These are phyloP conservation scores for Beauveria medogensis DNA, from an alignment of 2,329 filamentous ascomycete genomes.

Conservation along the genomic window DNA sequence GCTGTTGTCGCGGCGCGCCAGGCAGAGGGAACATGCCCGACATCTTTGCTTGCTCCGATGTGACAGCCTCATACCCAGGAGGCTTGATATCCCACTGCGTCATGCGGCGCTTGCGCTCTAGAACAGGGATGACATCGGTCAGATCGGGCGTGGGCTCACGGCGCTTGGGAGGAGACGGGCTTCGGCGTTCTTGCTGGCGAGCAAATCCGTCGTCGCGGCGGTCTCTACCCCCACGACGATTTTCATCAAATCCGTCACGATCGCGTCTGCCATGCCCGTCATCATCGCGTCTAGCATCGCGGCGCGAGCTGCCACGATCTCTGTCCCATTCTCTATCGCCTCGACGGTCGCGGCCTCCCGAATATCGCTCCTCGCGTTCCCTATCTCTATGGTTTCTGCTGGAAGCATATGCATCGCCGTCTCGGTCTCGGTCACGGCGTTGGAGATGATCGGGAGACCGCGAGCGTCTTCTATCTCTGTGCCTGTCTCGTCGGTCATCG, in stretches of 20 bases:
- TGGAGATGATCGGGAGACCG: conserved; percentile 72
- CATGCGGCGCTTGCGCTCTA: conserved; percentile 81
- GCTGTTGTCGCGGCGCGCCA: conserved; percentile 86
- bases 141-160: conserved; percentile 94
- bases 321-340: conserved; percentile 72
- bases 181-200: conserved; percentile 54
- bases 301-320: conserved; percentile 53
- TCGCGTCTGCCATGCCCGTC: conserved; percentile 47
- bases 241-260: conserved; percentile 44
- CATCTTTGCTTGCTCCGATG: conserved; percentile 94
- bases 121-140: conserved; percentile 72
- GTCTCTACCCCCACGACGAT: conserved; percentile 39
- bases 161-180: conserved; percentile 78
- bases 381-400: conserved; percentile 88
- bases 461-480: conserved; percentile 58
- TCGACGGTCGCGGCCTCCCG: conserved; percentile 51
- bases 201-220: conserved; percentile 32
- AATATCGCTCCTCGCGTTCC: conserved; percentile 88
- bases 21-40: conserved; percentile 99
- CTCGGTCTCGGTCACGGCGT: conserved; percentile 67
- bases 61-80: conserved; percentile 95
- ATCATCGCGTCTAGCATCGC: conserved; percentile 59
- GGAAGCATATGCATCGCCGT: conserved; percentile 88
- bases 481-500: conserved; percentile 26
- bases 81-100: conserved; percentile 99